phyloP scores from a whole-genome alignment of 225 moss, liverwort and hornwort genomes.

The Polytrichum formosum region DNA sequence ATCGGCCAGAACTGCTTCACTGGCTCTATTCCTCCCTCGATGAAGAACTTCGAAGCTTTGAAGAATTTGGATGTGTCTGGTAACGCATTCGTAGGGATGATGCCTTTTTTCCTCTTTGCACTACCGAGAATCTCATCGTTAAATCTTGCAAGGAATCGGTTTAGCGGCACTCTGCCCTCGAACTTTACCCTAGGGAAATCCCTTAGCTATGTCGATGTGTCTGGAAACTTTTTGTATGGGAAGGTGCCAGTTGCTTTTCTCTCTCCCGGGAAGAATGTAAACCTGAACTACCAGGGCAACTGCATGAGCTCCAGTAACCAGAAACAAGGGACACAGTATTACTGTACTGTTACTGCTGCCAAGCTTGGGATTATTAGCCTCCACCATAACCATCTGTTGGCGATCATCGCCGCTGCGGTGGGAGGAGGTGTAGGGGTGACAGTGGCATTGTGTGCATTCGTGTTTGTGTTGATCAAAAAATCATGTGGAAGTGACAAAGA shows the following conservation, averaged over 20 bases:
- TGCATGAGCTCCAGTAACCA: constrained; percentile 60
- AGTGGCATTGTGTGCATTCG: constrained; percentile 22
- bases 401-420: constrained; percentile 56
- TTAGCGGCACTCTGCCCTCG: constrained; percentile 52
- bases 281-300: constrained; percentile 57
- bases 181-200: constrained; percentile 50
- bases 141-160: constrained; percentile 63
- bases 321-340: constrained; percentile 54
- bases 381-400: constrained; percentile 31
- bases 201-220: constrained; percentile 61
- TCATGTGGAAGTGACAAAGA: constrained; percentile 28
- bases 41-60: constrained; percentile 34
- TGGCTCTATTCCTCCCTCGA: constrained; percentile 40
- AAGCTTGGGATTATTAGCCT: constrained; percentile 14
- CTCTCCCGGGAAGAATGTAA: constrained; percentile 17
- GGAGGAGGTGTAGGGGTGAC: constrained; percentile 32
- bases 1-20: constrained; percentile 55
- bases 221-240: constrained; percentile 69
- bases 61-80: constrained; percentile 64
- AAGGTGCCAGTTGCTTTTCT: constrained; percentile 41
- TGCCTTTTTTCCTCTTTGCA: constrained; percentile 52
- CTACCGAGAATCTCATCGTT: constrained; percentile 57
- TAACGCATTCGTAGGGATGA: constrained; percentile 52
- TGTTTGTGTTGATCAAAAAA: constrained; percentile 21
- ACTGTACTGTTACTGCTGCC: constrained; percentile 32